phyloP scores from a whole-genome alignment of 805 yeast species.

The Saccharomycopsis sp. region DNA sequence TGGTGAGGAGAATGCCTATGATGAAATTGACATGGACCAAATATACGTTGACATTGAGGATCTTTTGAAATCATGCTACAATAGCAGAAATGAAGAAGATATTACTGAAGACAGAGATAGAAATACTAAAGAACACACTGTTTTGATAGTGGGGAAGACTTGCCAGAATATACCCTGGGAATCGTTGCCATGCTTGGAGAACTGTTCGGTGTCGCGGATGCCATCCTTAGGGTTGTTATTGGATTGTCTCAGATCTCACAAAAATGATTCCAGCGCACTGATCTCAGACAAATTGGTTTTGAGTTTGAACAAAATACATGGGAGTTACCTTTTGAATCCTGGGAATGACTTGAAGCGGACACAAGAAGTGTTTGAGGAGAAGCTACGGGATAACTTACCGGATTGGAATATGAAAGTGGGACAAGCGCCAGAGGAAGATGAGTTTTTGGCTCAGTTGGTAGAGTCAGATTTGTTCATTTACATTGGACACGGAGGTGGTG shows the following conservation, averaged over 20 bases:
- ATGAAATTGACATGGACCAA: conserved; percentile 52
- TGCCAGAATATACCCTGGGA: conserved; percentile 90
- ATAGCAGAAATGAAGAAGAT: conserved; percentile 6
- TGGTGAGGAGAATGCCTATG: conserved; percentile 58
- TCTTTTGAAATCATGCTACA: conserved; percentile 31
- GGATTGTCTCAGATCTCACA: conserved; percentile 27
- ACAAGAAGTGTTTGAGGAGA: conserved; percentile 42
- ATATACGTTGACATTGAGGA: conserved; percentile 45
- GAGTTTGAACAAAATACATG: conserved; percentile 24
- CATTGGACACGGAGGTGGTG: conserved; percentile 97
- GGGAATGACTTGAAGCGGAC: conserved; percentile 67
- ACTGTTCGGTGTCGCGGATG: conserved; percentile 57
- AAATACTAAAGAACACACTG: conserved; percentile 42
- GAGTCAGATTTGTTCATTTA: conserved; percentile 52
- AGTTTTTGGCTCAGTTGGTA: conserved; percentile 37
- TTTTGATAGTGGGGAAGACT: conserved; percentile 57
- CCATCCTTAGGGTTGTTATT: conserved; percentile 51
- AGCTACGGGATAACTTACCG: conserved; percentile 29
- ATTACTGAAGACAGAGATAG: neutral
- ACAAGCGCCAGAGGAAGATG: conserved; percentile 46
- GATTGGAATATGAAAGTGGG: conserved; percentile 50
- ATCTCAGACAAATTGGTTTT: neutral
- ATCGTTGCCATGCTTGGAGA: conserved; percentile 48
- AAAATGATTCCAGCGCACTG: conserved; percentile 9
- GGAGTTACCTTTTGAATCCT: conserved; percentile 71